Base-by-base conservation (phyloP, 1,284 basidiomycete genomes). In the Volvariella volvacea region DNA sequence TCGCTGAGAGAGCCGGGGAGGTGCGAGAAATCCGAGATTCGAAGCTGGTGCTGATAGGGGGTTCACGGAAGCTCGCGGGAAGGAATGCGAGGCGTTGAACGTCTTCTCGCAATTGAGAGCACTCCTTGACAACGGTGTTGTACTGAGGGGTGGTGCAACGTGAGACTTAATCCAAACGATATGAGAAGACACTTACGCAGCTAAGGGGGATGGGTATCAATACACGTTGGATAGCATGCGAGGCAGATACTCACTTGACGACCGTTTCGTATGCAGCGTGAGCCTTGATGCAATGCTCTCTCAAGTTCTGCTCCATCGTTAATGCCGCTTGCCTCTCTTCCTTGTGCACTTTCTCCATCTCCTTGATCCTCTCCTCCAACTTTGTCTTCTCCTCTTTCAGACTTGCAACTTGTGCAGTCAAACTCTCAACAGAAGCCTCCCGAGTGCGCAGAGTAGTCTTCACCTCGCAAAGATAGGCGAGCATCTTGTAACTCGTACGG, bases 381-480 rank as follows among this genome's bases (percentile, higher is more conserved):
- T 55, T 50, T 10, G 36, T 50, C 36, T 52, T 54, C 44, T 55
- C 56, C 7, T 44, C 46, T 33, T 48, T 43, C 21, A 63, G 31
- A 32, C 56, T 52, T 21, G 52, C 53, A 22, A 65, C 50, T 43
- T 65, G 50, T 32, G 52, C 52, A 25, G 55, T 53, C 32, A 59
- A 36, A 32, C 51, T 48, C 15, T 60, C 59, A 32, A 56, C 51
- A 2, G 50, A 50, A 20, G 53, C 51, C 37, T 57, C 60, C 41
- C 63, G 53, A 4, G 50, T 42, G 33, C 60, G 55, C 44, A 65
- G 47, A 16, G 50, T 57, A 21, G 55, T 55, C 54, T 66, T 71
- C 19, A 68, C 55, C 14, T 71, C 64, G 46, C 59, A 67, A 31
- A 71, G 54, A 48, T 71, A 72, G 2, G 55, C 52, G 15, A 74